Evolutionary conservation across 768 basidiomycete species (phyloP).

Genomic region (Cantharellus anzutake): DNA sequence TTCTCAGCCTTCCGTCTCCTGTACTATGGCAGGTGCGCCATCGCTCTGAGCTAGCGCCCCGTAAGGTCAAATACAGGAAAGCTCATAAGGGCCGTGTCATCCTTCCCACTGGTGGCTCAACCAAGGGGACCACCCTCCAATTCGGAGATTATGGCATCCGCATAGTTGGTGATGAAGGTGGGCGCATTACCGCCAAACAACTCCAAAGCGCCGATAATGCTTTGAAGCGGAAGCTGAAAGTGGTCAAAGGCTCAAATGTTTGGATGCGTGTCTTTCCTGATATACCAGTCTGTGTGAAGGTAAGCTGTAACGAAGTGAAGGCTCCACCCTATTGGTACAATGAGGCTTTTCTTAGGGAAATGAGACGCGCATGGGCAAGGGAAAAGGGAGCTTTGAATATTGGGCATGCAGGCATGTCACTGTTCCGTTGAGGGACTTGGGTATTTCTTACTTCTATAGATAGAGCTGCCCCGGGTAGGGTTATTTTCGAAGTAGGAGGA

Average conservation of each 20-base stretch:
- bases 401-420: constrained; percentile 75
- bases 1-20: neutral
- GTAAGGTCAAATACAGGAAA: constrained; percentile 64
- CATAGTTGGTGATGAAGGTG: constrained; percentile 56
- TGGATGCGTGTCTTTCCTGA: constrained; percentile 88
- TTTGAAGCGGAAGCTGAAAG: constrained; percentile 75
- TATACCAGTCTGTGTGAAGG: constrained; percentile 94
- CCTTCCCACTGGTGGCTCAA: constrained; percentile 76
- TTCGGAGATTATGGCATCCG: constrained; percentile 87
- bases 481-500: constrained; percentile 89
- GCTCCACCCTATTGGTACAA: neutral
- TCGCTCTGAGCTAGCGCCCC: constrained; percentile 58
- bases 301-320: constrained; percentile 15
- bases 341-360: constrained; percentile 45
- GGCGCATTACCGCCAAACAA: constrained; percentile 75
- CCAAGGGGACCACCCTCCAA: constrained; percentile 79
- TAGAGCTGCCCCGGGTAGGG: constrained; percentile 74
- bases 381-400: constrained; percentile 92
- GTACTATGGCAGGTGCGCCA: neutral
- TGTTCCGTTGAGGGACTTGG: neutral
- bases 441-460: neutral
- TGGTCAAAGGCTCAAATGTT: constrained; percentile 73
- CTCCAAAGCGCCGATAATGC: constrained; percentile 73
- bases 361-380: constrained; percentile 99
- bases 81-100: constrained; percentile 82